A percentile compares a stretch with the other conserved stretches of the same genome.
Evolutionary conservation across 495 filamentous ascomycete genomes (phyloP).

Genomic region (Neurospora sp.): DNA sequence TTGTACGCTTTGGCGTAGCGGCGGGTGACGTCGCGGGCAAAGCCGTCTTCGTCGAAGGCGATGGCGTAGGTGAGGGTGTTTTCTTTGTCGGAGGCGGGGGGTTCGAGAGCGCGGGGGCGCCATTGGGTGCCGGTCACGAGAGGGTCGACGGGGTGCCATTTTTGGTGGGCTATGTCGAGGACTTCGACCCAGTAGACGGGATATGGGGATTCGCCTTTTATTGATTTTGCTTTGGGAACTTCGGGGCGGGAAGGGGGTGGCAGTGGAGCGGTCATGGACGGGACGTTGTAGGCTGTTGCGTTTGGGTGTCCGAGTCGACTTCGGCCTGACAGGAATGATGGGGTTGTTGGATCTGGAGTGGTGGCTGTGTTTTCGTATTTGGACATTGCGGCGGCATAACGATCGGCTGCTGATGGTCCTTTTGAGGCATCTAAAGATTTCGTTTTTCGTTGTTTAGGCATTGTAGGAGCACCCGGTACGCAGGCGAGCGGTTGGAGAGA

Average conservation of each 20-base stretch:
- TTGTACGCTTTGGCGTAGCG: constrained; percentile 76
- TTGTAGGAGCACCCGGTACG: constrained; percentile 38
- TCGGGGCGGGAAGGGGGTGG: constrained; percentile 12
- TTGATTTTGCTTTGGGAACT: constrained; percentile 24
- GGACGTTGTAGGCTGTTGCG: constrained; percentile 28
- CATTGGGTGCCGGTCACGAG: constrained; percentile 67
- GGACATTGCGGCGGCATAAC: constrained; percentile 22
- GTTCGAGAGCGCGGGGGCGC: constrained; percentile 65
- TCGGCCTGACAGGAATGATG: constrained; percentile 12
- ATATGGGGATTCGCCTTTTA: constrained; percentile 51
- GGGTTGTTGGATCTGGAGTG: constrained; percentile 7
- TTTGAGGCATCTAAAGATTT: constrained; percentile 14
- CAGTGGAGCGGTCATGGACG: constrained; percentile 12
- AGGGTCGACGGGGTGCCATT: constrained; percentile 85
- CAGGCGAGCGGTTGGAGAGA: constrained; percentile 82
- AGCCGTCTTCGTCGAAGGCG: constrained; percentile 67
- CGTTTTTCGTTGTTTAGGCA: constrained; percentile 35
- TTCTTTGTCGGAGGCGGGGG: constrained; percentile 58
- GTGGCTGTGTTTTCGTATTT: constrained; percentile 18
- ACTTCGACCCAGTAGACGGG: constrained; percentile 94
- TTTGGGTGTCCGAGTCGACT: constrained; percentile 34
- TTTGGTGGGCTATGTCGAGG: constrained; percentile 71
- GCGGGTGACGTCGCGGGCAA: constrained; percentile 68
- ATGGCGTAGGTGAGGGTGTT: constrained; percentile 77
- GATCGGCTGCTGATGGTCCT: constrained; percentile 8